Base-by-base conservation (phyloP, 2,329 filamentous ascomycete genomes). In the Sclerotinia glacialis region DNA sequence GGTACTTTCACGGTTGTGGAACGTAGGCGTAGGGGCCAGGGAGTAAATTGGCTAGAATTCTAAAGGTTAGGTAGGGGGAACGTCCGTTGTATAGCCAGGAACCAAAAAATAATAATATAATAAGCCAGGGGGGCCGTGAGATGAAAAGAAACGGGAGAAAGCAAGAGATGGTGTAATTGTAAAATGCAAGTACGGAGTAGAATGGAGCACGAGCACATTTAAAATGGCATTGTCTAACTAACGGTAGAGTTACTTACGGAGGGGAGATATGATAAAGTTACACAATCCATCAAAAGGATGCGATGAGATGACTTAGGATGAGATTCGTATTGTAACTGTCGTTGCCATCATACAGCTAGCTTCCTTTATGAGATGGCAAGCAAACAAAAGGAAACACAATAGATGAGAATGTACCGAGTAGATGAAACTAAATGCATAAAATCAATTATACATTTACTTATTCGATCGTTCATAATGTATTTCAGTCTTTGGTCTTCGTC, bases 241-340 rank as follows among this genome's bases (percentile, higher is more conserved):
- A 34, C 55, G 23, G 55, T 44, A 58, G 37, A 42, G 3, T 46
- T 34, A 37, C 52, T 44, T 16, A 58, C 55, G 40, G 26, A 31
- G 18, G 21, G 16, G 21, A 28, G 54, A 16, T 34, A 53, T 28
- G 28, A 44, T 58, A 9, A 26, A 59, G 26, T 26, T 31, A 34
- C 12, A 59, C 23, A 2, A 34, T 59, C 40, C n/a, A 65, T 53
- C 21, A 59, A 65, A 42, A 47, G 63, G 63, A 59, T 65, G 63
- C 37, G 31, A 47, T 47, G 26, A 23, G 42, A 47, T 47, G 28
- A 34, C 46, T 47, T 44, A 23, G 56, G 42, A 34, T 46, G 42
- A 16, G 18, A 59, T 16, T 54, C 28, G 18, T 59, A 47, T 47
- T 23, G 56, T 23, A 47, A 23, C 26, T 34, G 5, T 47, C 14